A percentile compares a stretch with the other conserved stretches of the same genome.
Evolutionary conservation across 345 rosid genomes (phyloP).

Genomic region (Brassica cretica): DNA sequence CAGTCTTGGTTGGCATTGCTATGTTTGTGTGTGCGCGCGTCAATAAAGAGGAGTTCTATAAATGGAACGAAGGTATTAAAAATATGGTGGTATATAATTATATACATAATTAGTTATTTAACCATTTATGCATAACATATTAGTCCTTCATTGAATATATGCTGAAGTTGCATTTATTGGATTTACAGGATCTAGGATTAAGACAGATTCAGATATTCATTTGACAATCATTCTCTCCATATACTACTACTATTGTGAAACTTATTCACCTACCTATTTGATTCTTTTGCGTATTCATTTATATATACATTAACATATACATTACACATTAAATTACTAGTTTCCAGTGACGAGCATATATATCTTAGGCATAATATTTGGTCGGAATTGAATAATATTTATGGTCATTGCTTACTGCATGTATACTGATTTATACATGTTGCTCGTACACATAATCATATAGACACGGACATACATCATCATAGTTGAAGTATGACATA

Average conservation of each 20-base stretch:
- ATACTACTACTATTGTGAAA: conserved; percentile 23
- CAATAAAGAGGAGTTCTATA: conserved; percentile 31
- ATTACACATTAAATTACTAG: conserved; percentile 21
- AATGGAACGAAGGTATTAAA: conserved; percentile 23
- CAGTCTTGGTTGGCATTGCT: conserved; percentile 29
- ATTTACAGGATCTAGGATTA: conserved; percentile 37
- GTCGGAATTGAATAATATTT: background rate
- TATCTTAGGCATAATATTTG: conserved; percentile 8
- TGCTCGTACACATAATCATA: conserved; percentile 27
- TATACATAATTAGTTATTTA: conserved; percentile 4
- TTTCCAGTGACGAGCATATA: conserved; percentile 5
- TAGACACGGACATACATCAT: conserved; percentile 27
- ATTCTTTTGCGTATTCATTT: conserved; percentile 15
- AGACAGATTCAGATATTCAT: conserved; percentile 37
- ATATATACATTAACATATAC: background rate
- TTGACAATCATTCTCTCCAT: conserved; percentile 43
- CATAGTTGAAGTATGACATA: conserved; percentile 38
- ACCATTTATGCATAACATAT: conserved; percentile 8
- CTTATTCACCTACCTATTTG: conserved; percentile 38
- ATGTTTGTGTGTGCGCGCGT: conserved; percentile 33
- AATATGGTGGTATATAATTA: conserved; percentile 2
- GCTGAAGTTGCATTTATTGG: conserved; percentile 63
- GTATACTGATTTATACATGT: conserved; percentile 2
- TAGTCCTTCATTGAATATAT: conserved; percentile 41
- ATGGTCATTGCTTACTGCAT: background rate